phyloP scores from a whole-genome alignment of 441 rosid species.

The Syzygium syzygioides region DNA sequence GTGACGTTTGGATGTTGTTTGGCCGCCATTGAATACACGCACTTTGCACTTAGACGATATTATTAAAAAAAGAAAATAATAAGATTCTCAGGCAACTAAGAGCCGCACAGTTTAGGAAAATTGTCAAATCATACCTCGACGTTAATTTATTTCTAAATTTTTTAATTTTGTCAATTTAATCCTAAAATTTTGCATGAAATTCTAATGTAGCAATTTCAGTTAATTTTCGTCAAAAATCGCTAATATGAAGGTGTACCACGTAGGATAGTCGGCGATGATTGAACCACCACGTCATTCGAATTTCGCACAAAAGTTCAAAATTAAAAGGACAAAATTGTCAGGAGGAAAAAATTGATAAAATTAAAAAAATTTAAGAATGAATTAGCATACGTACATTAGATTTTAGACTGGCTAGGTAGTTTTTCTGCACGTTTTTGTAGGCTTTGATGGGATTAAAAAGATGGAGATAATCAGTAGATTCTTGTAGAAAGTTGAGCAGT shows the following conservation, averaged over 20 bases:
- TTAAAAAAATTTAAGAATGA: accelerated
- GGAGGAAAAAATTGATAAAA: not conserved
- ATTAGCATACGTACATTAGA: not conserved
- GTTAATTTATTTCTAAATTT: too few species aligned
- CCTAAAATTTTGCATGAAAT: accelerated
- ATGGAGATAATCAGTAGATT: not conserved
- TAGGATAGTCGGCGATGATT: accelerated
- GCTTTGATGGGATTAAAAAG: not conserved
- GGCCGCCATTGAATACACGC: not conserved
- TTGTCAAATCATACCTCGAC: not conserved
- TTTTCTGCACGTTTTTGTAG: not conserved
- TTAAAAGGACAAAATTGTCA: not conserved
- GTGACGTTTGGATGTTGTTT: not conserved
- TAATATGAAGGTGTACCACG: accelerated
- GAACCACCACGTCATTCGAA: not conserved
- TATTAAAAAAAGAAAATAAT: not conserved
- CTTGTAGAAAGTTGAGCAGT: not conserved
- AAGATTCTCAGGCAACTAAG: not conserved
- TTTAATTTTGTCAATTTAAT: not conserved
- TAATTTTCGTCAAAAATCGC: not conserved
- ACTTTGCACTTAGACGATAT: not conserved
- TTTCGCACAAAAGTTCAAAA: not conserved
- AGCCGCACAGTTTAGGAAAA: not conserved
- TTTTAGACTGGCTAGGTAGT: not conserved
- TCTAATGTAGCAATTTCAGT: not conserved